Evolutionary conservation across 257 asterid species (phyloP).

Genomic region (Datura wrightii): DNA sequence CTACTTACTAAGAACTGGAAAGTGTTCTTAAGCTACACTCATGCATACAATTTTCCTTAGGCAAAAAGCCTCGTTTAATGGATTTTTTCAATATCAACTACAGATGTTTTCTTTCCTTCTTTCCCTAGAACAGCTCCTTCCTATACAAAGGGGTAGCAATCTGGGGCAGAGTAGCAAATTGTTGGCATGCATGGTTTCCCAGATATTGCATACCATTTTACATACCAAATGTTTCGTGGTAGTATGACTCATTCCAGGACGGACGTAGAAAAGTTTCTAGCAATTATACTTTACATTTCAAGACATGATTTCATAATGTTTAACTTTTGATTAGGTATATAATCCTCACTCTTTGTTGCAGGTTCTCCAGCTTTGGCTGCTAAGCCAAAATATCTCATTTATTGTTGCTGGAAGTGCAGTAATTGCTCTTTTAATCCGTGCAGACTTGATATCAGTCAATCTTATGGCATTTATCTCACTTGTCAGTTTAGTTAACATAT

Average conservation of each 20-base stretch:
- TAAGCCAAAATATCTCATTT: slow-evolving; percentile 76
- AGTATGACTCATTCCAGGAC: background rate
- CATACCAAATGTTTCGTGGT: background rate
- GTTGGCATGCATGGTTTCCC: background rate
- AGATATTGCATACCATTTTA: background rate
- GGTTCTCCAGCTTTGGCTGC: slow-evolving; percentile 75
- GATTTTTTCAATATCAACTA: no score
- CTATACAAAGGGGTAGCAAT: background rate
- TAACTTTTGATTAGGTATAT: background rate
- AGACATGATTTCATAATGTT: background rate
- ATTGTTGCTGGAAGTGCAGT: slow-evolving; percentile 84
- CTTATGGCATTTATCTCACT: slow-evolving; percentile 53
- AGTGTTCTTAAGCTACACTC: no score
- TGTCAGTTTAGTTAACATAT: slow-evolving; percentile 57
- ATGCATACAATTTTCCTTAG: no score
- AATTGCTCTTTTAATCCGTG: slow-evolving; percentile 57
- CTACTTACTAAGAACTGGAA: no score
- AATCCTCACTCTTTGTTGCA: slow-evolving; percentile 32
- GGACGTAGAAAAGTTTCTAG: background rate
- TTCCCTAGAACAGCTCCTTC: background rate
- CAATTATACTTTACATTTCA: background rate
- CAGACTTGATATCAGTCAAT: slow-evolving; percentile 48
- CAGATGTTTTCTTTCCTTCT: no score
- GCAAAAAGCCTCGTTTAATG: no score
- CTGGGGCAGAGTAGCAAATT: background rate